These are phyloP conservation scores for Rhizophagus sp. DNA, from an alignment of 192 early-diverging fungal genomes.

Conservation along the genomic window DNA sequence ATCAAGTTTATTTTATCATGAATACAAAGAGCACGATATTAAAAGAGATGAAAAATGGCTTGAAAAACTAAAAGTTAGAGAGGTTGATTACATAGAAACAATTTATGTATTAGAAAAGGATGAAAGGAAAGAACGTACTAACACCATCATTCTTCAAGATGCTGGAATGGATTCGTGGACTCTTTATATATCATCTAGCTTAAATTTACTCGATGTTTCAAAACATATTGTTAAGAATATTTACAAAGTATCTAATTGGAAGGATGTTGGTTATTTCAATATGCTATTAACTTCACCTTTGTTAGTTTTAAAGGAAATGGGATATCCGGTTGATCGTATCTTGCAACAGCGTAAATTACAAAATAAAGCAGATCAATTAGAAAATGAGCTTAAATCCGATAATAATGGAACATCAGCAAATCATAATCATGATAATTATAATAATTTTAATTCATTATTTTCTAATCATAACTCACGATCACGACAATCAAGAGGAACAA, in stretches of 20 bases:
- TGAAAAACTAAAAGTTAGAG: slow-evolving; percentile 62
- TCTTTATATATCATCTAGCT: not conserved
- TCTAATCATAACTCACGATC: no score
- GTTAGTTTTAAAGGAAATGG: not conserved
- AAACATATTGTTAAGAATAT: not conserved
- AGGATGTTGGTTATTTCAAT: not conserved
- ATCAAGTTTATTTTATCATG: slow-evolving; percentile 73
- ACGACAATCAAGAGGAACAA: no score
- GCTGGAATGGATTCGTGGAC: slow-evolving; percentile 30
- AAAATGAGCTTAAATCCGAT: not conserved
- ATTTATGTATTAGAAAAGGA: slow-evolving; percentile 46
- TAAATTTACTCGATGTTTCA: not conserved
- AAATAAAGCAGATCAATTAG: no score
- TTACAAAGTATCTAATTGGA: not conserved
- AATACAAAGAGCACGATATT: slow-evolving; percentile 52
- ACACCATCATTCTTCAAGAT: slow-evolving; percentile 34
- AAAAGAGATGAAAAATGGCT: slow-evolving; percentile 55
- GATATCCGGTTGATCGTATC: not conserved
- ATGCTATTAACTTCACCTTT: not conserved
- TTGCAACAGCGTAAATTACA: not conserved
- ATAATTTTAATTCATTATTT: no score
- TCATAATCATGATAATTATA: no score
- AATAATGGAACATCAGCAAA: slow-evolving; percentile 1
- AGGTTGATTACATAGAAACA: slow-evolving; percentile 67
- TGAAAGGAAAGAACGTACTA: slow-evolving; percentile 13